Evolutionary conservation across 371 early-diverging fungal species (phyloP).

Genomic region (Zychaea mexicana): DNA sequence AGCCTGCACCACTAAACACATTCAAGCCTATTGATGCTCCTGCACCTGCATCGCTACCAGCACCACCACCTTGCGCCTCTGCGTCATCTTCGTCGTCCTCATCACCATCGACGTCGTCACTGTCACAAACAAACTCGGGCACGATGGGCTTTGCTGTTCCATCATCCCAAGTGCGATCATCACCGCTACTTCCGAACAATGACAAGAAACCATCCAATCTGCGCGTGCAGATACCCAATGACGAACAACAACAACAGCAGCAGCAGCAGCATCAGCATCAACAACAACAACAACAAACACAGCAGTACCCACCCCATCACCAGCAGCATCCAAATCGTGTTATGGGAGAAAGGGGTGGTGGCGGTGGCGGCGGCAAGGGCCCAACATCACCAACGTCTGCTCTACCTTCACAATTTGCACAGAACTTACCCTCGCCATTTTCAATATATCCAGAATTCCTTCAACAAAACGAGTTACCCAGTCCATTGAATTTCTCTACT

Average conservation of each 20-base stretch:
- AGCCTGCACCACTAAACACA: constrained; percentile 6
- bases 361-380: constrained; percentile 12
- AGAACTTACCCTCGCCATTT: constrained; percentile 77
- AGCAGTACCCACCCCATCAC: constrained; percentile 1
- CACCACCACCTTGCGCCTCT: constrained; percentile 2
- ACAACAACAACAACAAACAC: constrained; percentile 11
- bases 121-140: background rate
- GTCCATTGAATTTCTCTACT: constrained; percentile 64
- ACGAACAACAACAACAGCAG: constrained; percentile 11
- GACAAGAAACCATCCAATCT: constrained; percentile 41
- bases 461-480: constrained; percentile 63
- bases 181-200: background rate
- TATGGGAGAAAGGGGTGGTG: constrained; percentile 2
- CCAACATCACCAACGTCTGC: constrained; percentile 35
- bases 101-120: constrained; percentile 6
- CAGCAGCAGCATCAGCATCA: constrained; percentile 4
- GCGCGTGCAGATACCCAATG: constrained; percentile 47
- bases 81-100: constrained; percentile 9
- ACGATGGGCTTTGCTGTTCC: constrained; percentile 7
- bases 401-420: constrained; percentile 67
- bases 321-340: background rate
- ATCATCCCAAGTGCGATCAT: constrained; percentile 9
- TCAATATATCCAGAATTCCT: constrained; percentile 79
- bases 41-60: background rate
- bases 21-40: background rate